Conservation (phyloP, 176 grass and related monocot genomes). For the Raddia guianensis region DNA sequence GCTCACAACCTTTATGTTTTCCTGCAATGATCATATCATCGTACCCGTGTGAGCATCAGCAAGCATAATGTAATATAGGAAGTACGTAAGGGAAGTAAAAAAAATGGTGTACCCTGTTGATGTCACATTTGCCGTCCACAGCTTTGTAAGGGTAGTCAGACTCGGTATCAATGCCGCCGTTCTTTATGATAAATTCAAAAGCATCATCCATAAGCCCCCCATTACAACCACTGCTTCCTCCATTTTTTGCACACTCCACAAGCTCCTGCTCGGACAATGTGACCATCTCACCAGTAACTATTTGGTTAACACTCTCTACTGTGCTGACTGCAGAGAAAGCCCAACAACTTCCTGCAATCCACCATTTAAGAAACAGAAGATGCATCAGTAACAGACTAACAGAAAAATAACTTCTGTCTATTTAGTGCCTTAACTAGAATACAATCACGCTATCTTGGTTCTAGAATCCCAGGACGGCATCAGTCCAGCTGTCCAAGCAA, state of each 20-base stretch:
- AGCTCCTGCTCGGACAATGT: constrained; percentile 80
- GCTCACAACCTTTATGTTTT: constrained; percentile 78
- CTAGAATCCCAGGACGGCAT: background rate
- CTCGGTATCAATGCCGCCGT: constrained; percentile 87
- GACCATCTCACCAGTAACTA: constrained; percentile 78
- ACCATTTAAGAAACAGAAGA: background rate
- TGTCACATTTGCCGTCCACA: constrained; percentile 63
- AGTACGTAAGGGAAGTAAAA: background rate
- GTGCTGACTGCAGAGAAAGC: constrained; percentile 85
- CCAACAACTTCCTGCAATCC: constrained; percentile 87
- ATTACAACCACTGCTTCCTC: constrained; percentile 74
- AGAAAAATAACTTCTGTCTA: background rate
- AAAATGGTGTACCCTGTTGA: constrained; percentile 52
- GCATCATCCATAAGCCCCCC: constrained; percentile 87
- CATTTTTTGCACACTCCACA: constrained; percentile 69
- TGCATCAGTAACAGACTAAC: background rate
- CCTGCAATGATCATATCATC: constrained; percentile 39
- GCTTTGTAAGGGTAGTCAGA: constrained; percentile 85
- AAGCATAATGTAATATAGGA: background rate
- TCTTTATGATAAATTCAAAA: constrained; percentile 79
- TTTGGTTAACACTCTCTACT: constrained; percentile 89
- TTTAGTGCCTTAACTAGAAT: background rate
- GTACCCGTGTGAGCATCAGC: background rate
- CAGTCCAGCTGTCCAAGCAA: background rate
- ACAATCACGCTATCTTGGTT: background rate